phyloP scores from a whole-genome alignment of 352 stramenopile species.

The Phytophthora europaea region DNA sequence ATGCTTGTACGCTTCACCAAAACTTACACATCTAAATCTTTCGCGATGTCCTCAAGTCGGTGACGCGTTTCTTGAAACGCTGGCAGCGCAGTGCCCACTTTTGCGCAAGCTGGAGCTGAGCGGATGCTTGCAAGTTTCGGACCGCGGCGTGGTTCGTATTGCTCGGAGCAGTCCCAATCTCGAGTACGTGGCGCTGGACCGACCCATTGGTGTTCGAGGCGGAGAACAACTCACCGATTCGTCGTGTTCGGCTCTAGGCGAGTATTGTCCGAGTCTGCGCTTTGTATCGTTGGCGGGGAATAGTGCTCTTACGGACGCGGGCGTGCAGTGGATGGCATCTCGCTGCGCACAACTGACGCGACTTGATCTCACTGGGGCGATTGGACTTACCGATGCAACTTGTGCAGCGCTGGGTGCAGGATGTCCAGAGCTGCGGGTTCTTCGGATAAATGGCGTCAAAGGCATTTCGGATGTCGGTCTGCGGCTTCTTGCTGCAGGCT shows the following conservation, averaged over 20 bases:
- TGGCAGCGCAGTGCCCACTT: slow-evolving; percentile 75
- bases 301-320: slow-evolving; percentile 91
- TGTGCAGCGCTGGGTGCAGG: slow-evolving; percentile 57
- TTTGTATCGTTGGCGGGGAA: slow-evolving; percentile 86
- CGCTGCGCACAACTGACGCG: slow-evolving; percentile 79
- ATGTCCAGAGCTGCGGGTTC: slow-evolving; percentile 44
- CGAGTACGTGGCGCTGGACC: slow-evolving; percentile 77
- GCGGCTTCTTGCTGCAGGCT: slow-evolving; percentile 86
- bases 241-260: slow-evolving; percentile 79
- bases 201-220: slow-evolving; percentile 46
- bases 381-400: slow-evolving; percentile 87
- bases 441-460: slow-evolving; percentile 75
- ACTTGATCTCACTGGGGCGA: slow-evolving; percentile 87
- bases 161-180: slow-evolving; percentile 79
- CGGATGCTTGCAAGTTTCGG: slow-evolving; percentile 84
- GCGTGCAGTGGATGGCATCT: slow-evolving; percentile 89
- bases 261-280: slow-evolving; percentile 61
- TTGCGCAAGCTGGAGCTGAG: slow-evolving; percentile 80
- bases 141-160: slow-evolving; percentile 88
- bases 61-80: slow-evolving; percentile 86
- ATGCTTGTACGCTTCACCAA: slow-evolving; percentile 68
- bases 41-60: slow-evolving; percentile 85
- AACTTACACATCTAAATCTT: slow-evolving; percentile 66
- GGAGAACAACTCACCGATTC: slow-evolving; percentile 92
- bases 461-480: slow-evolving; percentile 88